phyloP scores from a whole-genome alignment of 345 rosid species.

The Rhizophora apiculata region DNA sequence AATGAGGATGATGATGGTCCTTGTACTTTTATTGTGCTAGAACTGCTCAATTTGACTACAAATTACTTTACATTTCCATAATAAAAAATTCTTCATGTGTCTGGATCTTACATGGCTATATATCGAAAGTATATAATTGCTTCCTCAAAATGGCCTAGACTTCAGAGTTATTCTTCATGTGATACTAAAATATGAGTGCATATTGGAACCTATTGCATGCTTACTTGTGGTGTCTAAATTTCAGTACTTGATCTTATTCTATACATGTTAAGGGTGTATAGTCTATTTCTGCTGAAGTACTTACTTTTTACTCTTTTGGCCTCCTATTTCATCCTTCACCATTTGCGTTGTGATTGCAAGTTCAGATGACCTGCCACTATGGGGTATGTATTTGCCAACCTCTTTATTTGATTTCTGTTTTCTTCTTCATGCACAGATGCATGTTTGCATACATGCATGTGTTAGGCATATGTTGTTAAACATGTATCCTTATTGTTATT shows the following conservation, averaged over 20 bases:
- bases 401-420: conserved; percentile 3
- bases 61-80: too few relatives aligned
- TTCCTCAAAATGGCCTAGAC: too few relatives aligned
- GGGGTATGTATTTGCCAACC: conserved; percentile 56
- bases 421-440: not conserved
- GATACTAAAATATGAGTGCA: too few relatives aligned
- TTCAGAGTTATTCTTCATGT: too few relatives aligned
- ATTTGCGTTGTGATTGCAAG: conserved; percentile 33
- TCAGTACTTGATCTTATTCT: not conserved
- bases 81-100: too few relatives aligned
- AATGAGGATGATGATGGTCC: not conserved
- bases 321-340: conserved; percentile 24
- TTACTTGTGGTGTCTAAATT: not conserved
- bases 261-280: not conserved
- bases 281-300: not conserved
- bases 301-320: conserved; percentile 24
- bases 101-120: too few relatives aligned
- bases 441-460: too few relatives aligned
- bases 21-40: too few relatives aligned
- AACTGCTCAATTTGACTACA: too few relatives aligned
- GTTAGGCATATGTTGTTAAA: not conserved
- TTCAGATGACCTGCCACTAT: conserved; percentile 89
- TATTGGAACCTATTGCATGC: too few relatives aligned
- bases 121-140: too few relatives aligned
- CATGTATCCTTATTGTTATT: conserved; percentile 15